Percentiles rank a stretch among this genome's conserved stretches.
These are phyloP conservation scores for Mycena rebaudengoi DNA, from an alignment of 768 basidiomycete species.

Conservation along the genomic window DNA sequence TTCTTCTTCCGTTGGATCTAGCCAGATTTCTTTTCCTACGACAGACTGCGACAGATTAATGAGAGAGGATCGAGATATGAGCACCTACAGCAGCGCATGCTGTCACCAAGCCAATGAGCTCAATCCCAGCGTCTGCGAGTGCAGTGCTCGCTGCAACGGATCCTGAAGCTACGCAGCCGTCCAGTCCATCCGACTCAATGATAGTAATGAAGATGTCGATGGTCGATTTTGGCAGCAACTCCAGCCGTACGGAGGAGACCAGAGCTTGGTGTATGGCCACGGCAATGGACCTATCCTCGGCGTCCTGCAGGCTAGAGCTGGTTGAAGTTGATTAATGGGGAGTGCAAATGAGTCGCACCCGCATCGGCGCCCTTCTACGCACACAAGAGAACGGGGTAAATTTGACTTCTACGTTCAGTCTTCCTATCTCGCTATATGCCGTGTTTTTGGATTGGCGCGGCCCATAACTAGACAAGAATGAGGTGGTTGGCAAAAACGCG, in stretches of 20 bases:
- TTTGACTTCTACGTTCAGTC: slow-evolving; percentile 94
- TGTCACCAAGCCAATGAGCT: slow-evolving; percentile 87
- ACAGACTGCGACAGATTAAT: slow-evolving; percentile 55
- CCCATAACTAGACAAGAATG: slow-evolving; percentile 65
- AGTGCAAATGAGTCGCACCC: slow-evolving; percentile 59
- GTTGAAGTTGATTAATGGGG: slow-evolving; percentile 25
- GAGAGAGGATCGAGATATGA: background rate
- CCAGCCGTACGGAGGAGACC: slow-evolving; percentile 83
- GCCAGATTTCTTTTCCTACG: slow-evolving; percentile 65
- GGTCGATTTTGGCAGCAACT: slow-evolving; percentile 92
- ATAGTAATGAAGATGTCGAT: slow-evolving; percentile 92
- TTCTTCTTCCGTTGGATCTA: slow-evolving; percentile 86
- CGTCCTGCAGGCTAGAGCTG: slow-evolving; percentile 68
- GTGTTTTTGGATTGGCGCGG: slow-evolving; percentile 85
- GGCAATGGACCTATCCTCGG: slow-evolving; percentile 89
- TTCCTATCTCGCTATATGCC: slow-evolving; percentile 87
- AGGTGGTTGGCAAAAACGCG: slow-evolving; percentile 18
- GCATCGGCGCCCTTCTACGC: slow-evolving; percentile 81
- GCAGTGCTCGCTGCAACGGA: slow-evolving; percentile 90
- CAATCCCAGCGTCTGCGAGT: slow-evolving; percentile 91
- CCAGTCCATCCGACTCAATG: slow-evolving; percentile 92
- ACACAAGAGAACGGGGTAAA: slow-evolving; percentile 93
- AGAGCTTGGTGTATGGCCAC: slow-evolving; percentile 88
- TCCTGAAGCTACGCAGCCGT: slow-evolving; percentile 87
- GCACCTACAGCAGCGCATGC: slow-evolving; percentile 76